Evolutionary conservation across 495 filamentous ascomycete species (phyloP), one percentile per base, ranked within the genome.

Genomic region (Talaromyces adpressus): DNA sequence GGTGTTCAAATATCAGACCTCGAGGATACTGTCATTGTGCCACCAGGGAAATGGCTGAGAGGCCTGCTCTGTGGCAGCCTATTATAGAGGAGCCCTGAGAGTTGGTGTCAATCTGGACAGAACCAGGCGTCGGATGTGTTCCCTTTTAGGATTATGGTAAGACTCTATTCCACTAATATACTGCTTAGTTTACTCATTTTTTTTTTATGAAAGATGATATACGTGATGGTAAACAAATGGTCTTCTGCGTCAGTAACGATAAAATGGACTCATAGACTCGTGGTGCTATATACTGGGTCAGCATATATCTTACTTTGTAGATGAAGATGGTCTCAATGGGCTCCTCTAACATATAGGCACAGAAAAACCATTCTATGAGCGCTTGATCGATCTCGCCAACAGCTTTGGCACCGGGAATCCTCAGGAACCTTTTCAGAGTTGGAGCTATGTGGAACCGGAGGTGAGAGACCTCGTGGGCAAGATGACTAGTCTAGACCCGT

Each of bases 251-350:
- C 32, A 57, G 49, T 18, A 59, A 71, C 6, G 29, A 63, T 3
- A 49, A 70, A 45, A 59, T 73, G 20, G 62, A 64, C 69, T 75
- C 65, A 73, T 49, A 72, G 77, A 80, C 66, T 78, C 78, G 34
- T 81, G 82, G 71, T 78, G 78, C 66, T 68, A 72, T 47, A 73
- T 75, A 27, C 69, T 77, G 9, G 64, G 69, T 52, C 75, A 75
- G n/a, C 76, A 81, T 61, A 71, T 81, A 12, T 82, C 80, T 4
- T 81, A 79, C 47, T 82, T 81, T 68, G 78, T 71, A 16, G 73
- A 82, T 59, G 65, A 65, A 71, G 65, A 81, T 16, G 66, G 74
- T 25, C 54, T 75, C 41, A 53, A 73, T 63, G 66, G 63, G 57
- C 51, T 77, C 41, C 62, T 77, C 11, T 62, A 57, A 36, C 67